Evolutionary conservation across 2,329 filamentous ascomycete species (phyloP), one percentile per base, ranked within the genome.

Genomic region (Verticillium nonalfalfae): DNA sequence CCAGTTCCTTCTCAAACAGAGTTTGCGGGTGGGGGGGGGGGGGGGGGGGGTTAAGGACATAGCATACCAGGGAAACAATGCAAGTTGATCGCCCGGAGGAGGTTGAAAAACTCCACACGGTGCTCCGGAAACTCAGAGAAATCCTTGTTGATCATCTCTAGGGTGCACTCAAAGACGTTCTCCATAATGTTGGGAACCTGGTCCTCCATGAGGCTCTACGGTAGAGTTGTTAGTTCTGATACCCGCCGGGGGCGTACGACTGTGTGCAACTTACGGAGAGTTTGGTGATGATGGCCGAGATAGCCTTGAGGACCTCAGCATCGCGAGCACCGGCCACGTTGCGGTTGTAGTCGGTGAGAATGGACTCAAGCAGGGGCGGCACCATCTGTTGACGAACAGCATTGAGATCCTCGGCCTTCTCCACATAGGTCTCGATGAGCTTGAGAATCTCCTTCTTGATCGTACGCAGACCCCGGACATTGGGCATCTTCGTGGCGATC

Each of bases 101-200:
- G 85, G 76, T 97, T 97, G 85, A 99, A 99, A 77, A 99, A 99
- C 75, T 98, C 94, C n/a, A 99, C 95, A 62, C 96, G 90, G 74
- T 99, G 95, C 75, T 99, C 95, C 0, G 95, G 95, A 75, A 96
- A 99, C 73, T 99, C 95, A 56, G 96, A 97, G 77, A 99, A 99
- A 76, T 99, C 95, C 79, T 99, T 99, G 85, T 98, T 99, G 79
- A 99, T 99, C 95, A 99, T 99, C 71, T 97, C 93, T 61, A 99
- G 82, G 3, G 95, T 99, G 80, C 94, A 98, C 76, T 98, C 94
- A 70, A 99, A 99, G 33, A 99, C 92, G 68, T 94, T 96, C 75
- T 98, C 93, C 91, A 99, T 97, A 71, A 99, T 98, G 57, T 89
- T 89, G 10, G 95, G 93, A 54, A 99, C 92, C 76, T 98, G 95